Percentiles rank a stretch among this genome's conserved stretches.
These are phyloP conservation scores for Pleoardoris graminearum DNA, from an alignment of 2,329 filamentous ascomycete genomes.

Conservation along the genomic window DNA sequence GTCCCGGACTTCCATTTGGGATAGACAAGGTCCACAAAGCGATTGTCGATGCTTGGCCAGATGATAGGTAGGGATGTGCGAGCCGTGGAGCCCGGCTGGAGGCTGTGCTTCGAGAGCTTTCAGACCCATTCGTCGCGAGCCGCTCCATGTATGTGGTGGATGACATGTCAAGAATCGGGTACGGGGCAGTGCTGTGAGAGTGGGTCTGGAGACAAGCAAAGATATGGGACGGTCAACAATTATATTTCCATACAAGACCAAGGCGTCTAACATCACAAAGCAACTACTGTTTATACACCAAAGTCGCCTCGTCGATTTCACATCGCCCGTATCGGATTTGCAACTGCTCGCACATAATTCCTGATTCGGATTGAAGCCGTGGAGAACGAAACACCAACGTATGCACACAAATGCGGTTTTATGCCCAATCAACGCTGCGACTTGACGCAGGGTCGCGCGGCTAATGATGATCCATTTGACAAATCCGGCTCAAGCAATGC, in stretches of 20 bases:
- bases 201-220: neutral
- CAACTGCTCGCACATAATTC: neutral
- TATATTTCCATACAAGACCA: neutral
- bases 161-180: slow-evolving; percentile 15
- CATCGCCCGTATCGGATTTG: neutral
- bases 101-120: slow-evolving; percentile 22
- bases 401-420: neutral
- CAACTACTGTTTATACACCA: neutral
- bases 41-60: slow-evolving; percentile 34
- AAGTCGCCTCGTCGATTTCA: neutral
- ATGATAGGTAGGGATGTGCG: slow-evolving; percentile 33
- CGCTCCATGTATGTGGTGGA: slow-evolving; percentile 16
- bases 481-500: slow-evolving; percentile 22
- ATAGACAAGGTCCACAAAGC: slow-evolving; percentile 38
- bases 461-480: slow-evolving; percentile 18
- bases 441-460: slow-evolving; percentile 8
- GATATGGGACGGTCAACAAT: neutral
- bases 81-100: slow-evolving; percentile 17
- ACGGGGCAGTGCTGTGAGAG: neutral
- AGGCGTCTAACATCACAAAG: neutral
- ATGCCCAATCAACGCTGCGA: neutral
- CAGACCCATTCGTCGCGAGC: slow-evolving; percentile 23
- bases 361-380: neutral
- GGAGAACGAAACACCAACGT: slow-evolving; percentile 1
- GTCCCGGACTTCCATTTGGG: slow-evolving; percentile 22